A percentile compares a stretch with the other conserved stretches of the same genome.
Conservation (phyloP, 805 yeast species). For the Saccharomyces mikatae region DNA sequence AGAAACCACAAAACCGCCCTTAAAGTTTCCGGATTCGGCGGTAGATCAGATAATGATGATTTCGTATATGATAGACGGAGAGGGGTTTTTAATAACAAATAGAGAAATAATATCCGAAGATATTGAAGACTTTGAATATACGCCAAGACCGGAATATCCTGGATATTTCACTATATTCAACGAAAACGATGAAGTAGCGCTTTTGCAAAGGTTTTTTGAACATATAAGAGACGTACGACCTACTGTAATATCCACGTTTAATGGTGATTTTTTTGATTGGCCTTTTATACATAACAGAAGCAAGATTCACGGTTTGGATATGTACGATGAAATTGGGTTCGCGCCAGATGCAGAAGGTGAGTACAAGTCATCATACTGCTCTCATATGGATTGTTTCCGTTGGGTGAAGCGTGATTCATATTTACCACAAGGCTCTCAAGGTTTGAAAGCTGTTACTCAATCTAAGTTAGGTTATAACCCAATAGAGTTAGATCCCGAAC, state of each 20-base stretch:
- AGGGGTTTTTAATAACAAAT: slow-evolving; percentile 88
- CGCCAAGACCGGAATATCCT: slow-evolving; percentile 93
- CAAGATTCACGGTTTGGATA: slow-evolving; percentile 69
- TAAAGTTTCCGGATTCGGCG: slow-evolving; percentile 88
- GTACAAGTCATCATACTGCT: slow-evolving; percentile 85
- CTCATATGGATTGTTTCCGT: slow-evolving; percentile 93
- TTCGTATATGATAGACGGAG: slow-evolving; percentile 98
- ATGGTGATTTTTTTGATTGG: slow-evolving; percentile 99
- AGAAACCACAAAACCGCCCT: slow-evolving; percentile 93
- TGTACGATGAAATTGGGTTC: slow-evolving; percentile 92
- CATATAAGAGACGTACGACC: slow-evolving; percentile 85
- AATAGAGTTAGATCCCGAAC: slow-evolving; percentile 90
- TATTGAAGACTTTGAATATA: slow-evolving; percentile 93
- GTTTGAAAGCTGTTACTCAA: slow-evolving; percentile 94
- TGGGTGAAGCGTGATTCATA: slow-evolving; percentile 99
- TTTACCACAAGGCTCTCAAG: slow-evolving; percentile 97
- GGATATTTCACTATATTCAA: slow-evolving; percentile 86
- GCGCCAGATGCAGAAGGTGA: slow-evolving; percentile 84
- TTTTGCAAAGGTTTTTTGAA: slow-evolving; percentile 72
- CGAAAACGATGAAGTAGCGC: slow-evolving; percentile 73
- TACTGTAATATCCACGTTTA: slow-evolving; percentile 94
- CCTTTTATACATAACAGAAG: slow-evolving; percentile 93
- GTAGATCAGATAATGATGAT: slow-evolving; percentile 97
- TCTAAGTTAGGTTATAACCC: slow-evolving; percentile 95
- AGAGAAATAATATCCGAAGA: slow-evolving; percentile 91